Percentiles rank a stretch among this genome's conserved stretches.
phyloP scores from a whole-genome alignment of 345 rosid genomes.

The Leavenworthia alabamica region DNA sequence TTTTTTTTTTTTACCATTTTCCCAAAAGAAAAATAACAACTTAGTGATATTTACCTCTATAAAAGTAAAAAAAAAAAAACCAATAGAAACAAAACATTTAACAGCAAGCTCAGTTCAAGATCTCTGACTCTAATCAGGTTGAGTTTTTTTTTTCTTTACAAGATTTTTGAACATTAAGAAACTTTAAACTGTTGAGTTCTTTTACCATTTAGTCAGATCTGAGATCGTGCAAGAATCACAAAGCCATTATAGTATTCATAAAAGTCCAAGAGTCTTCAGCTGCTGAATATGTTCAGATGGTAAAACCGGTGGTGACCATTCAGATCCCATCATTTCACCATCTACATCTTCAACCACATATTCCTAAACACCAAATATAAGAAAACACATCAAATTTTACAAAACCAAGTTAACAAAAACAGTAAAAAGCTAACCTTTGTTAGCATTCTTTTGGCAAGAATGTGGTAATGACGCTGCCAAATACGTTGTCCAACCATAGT shows the following conservation, averaged over 20 bases:
- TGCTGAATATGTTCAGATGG: conserved; percentile 88
- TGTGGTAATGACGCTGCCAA: conserved; percentile 99
- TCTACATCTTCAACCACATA: conserved; percentile 99
- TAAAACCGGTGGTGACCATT: conserved; percentile 86
- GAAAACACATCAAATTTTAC: neutral
- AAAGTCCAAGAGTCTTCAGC: conserved; percentile 82
- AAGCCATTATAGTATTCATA: conserved; percentile 34
- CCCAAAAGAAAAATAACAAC: neutral
- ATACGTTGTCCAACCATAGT: conserved; percentile 99
- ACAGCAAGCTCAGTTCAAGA: conserved; percentile 14
- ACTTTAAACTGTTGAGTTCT: conserved; percentile 1
- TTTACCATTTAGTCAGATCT: conserved; percentile 4
- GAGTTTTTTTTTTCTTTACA: conserved; percentile 16
- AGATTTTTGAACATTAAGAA: conserved; percentile 9
- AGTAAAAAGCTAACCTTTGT: conserved; percentile 51
- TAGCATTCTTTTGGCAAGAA: conserved; percentile 94
- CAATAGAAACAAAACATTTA: conserved; percentile 12
- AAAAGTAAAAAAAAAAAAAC: neutral
- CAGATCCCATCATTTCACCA: conserved; percentile 73
- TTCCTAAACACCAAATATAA: conserved; percentile 42
- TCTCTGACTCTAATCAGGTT: conserved; percentile 15
- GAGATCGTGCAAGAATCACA: conserved; percentile 8
- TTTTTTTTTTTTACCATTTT: no score
- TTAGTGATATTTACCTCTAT: conserved; percentile 8
- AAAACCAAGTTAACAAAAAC: neutral